Base-by-base conservation (phyloP, 371 early-diverging fungal genomes). In the Mortierella sp. region DNA sequence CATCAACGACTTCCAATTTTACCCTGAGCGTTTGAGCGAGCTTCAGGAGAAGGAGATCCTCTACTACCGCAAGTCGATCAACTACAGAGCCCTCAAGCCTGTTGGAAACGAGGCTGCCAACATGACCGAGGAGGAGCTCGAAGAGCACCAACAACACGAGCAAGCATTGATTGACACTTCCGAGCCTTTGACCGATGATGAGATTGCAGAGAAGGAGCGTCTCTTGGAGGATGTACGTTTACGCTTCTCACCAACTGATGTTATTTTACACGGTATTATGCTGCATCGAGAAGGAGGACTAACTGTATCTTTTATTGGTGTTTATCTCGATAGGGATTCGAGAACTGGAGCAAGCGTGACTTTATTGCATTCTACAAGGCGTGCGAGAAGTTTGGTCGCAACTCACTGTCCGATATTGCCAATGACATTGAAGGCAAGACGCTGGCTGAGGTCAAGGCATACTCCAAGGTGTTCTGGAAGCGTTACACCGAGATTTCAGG, bases 331-430 rank as follows among this genome's bases (percentile, higher is more conserved):
- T 87, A 96, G 89, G 99, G 98, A 1, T 99, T 99, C 89, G 94
- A 93, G 45, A 94, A 95, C 82, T 99, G 99, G 99, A 91, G 93
- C 74, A 96, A 96, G 77, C 95, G 96, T 58, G 99, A 99, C 79
- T 99, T 97, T 89, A 91, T 90, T 57, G 89, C 92, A 6, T 99
- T 99, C 82, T 90, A 98, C 84, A 95, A 95, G 78, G 98, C 97
- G 2, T 94, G 96, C 82, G 99, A 98, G 80, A 95, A 92, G 84
- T 95, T 95, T 82, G 99, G 99, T 5, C 91, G 95, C 26, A 84
- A 92, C 75, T 93, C 96, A 77, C 80, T 98, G 74, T 84, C 89
- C 31, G 91, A 91, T n/a, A 96, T 99, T 84, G 93, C 95, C 7
- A 81, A 89, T 16, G 98, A 98, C 19, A 90, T 98, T 45, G 98